Base-by-base conservation (phyloP, 1,139 yeast genomes). In the Geotrichum australiense region DNA sequence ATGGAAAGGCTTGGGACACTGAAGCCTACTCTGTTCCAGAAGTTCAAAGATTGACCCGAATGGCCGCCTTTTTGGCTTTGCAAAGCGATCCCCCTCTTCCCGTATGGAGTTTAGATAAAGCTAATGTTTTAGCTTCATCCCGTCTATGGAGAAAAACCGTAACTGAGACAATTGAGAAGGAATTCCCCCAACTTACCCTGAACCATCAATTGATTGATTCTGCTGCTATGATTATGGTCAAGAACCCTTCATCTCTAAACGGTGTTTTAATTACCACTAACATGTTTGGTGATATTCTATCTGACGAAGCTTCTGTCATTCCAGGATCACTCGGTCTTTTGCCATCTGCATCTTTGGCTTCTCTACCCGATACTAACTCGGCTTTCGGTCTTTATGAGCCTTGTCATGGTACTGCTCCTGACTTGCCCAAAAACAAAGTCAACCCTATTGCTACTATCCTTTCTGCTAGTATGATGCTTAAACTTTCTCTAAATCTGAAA, bases 361-460 rank as follows among this genome's bases (percentile, higher is more conserved):
- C 96, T 14, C 73, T 91, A 57, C 98, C 98, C n/a, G 96, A 89
- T 63, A 78, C 89, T 36, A 89, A 89, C 71, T 70, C 74, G 38
- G 97, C 97, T 0, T 87, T 91, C 61, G 98, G 98, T 48, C 73
- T 91, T 50, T 91, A 91, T 63, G 98, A 91, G 68, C 98, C 98
- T 52, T 89, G 97, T 61, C 98, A 91, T 63, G 98, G 98, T 37
- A 82, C 96, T 33, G 98, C 98, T 21, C 98, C 98, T 34, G 98
- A 91, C 64, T 75, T 91, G 59, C 80, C 80, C 41, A 70, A 69
- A 47, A 85, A 86, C 62, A 82, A 84, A 68, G 98, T 87, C 45
- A 91, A 91, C 65, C 98, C 98, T 41, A 67, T 89, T 44, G 98
- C 96, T 39, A 85, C 96, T 23, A 89, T 91, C 55, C 73, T 91